phyloP scores from a whole-genome alignment of 345 rosid genomes.

The Eucalyptus marginata region DNA sequence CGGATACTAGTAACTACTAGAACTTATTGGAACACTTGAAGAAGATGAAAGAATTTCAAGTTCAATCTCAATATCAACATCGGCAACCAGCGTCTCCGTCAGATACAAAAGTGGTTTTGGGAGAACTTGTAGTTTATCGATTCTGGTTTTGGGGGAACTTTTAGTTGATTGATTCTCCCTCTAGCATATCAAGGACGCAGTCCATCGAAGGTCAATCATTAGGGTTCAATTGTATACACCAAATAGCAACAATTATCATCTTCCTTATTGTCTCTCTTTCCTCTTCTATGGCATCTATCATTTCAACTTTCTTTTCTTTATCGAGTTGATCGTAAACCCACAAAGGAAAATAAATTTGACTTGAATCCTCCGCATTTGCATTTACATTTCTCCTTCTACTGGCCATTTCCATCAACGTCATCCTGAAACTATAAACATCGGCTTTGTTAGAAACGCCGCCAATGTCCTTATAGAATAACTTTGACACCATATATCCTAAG shows the following conservation, averaged over 20 bases:
- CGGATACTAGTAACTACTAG: not conserved
- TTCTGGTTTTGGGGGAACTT: not conserved
- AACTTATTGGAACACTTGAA: not conserved
- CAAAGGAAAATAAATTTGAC: no score
- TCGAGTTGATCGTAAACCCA: accelerated
- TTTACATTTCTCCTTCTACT: no score
- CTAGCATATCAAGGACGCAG: not conserved
- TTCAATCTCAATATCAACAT: not conserved
- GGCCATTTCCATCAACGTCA: no score
- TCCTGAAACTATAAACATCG: accelerated
- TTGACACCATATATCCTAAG: no score
- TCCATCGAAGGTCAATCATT: accelerated
- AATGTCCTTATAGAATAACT: no score
- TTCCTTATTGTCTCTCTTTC: not conserved
- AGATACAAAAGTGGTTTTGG: not conserved
- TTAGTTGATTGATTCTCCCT: not conserved
- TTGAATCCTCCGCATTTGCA: no score
- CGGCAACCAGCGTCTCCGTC: accelerated
- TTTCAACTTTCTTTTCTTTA: no score
- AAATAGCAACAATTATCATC: no score
- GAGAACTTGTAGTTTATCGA: not conserved
- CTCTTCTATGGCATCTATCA: accelerated
- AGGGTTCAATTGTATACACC: not conserved
- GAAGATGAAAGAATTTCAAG: not conserved
- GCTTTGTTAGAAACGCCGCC: accelerated